phyloP scores from a whole-genome alignment of 2,329 filamentous ascomycete genomes.

The Myriosclerotinia scirpicola region DNA sequence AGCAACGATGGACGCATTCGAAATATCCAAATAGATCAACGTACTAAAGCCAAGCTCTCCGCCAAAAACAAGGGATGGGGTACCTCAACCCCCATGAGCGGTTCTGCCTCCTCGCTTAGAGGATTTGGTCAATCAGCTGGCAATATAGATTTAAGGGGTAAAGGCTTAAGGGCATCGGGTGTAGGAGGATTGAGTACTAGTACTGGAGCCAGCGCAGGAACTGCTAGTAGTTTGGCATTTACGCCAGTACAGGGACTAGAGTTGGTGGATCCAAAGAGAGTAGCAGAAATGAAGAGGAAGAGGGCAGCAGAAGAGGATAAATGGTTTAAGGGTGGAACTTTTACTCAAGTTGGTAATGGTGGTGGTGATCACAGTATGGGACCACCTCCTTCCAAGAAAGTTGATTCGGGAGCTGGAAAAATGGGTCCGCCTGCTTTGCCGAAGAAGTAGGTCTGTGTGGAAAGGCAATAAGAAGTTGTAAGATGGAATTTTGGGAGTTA shows the following conservation, averaged over 20 bases:
- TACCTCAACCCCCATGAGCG: constrained; percentile 60
- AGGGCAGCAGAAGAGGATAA: constrained; percentile 90
- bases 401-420: constrained; percentile 62
- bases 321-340: constrained; percentile 97
- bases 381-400: constrained; percentile 74
- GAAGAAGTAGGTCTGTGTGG: constrained; percentile 27
- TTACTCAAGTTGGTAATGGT: constrained; percentile 75
- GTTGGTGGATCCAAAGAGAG: constrained; percentile 88
- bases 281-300: constrained; percentile 85
- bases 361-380: constrained; percentile 66
- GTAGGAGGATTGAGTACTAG: constrained; percentile 62
- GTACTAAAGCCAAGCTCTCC: constrained; percentile 88
- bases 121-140: constrained; percentile 67
- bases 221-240: constrained; percentile 84
- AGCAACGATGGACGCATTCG: constrained; percentile 86
- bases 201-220: constrained; percentile 64
- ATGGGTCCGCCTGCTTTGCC: constrained; percentile 41
- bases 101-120: constrained; percentile 77
- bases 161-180: constrained; percentile 72
- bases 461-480: background rate
- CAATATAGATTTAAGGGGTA: constrained; percentile 70
- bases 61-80: constrained; percentile 98
- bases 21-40: constrained; percentile 84
- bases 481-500: background rate
- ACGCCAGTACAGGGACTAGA: constrained; percentile 94